phyloP scores from a whole-genome alignment of 2,329 filamentous ascomycete species.

The Plectosphaerella plurivora region DNA sequence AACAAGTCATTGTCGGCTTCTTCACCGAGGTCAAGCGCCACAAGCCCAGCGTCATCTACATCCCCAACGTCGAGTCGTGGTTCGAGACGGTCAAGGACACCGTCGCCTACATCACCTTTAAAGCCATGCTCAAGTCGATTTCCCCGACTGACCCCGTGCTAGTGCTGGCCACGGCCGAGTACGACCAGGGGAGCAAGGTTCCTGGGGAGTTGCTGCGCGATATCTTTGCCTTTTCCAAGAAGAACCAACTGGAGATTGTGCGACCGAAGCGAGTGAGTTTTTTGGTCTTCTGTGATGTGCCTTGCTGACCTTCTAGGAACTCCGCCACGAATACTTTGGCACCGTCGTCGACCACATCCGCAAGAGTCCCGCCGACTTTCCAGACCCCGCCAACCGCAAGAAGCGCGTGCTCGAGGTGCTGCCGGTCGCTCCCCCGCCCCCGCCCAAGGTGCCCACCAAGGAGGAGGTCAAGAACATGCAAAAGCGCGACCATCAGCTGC shows the following conservation, averaged over 20 bases:
- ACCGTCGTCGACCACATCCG: conserved; percentile 71
- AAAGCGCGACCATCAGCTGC: conserved; percentile 74
- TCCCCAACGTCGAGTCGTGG: conserved; percentile 88
- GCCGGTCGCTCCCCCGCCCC: conserved; percentile 67
- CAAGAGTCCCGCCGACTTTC: conserved; percentile 79
- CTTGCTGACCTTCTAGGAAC: conserved; percentile 29
- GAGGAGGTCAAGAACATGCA: conserved; percentile 77
- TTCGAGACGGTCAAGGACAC: conserved; percentile 59
- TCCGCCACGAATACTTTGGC: conserved; percentile 76
- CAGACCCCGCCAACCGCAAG: conserved; percentile 80
- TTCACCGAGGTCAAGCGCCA: conserved; percentile 92
- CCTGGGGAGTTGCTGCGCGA: conserved; percentile 59
- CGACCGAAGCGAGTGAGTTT: conserved; percentile 58
- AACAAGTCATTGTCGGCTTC: conserved; percentile 83
- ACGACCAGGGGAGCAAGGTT: conserved; percentile 32
- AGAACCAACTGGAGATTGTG: conserved; percentile 67
- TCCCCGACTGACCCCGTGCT: conserved; percentile 88
- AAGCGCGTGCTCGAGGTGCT: conserved; percentile 77
- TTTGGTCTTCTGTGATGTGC: not conserved
- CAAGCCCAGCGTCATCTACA: conserved; percentile 93
- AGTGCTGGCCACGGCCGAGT: conserved; percentile 79
- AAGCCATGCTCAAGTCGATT: conserved; percentile 74
- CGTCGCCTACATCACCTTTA: conserved; percentile 74
- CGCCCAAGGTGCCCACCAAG: conserved; percentile 65
- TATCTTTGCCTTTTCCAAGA: conserved; percentile 80